Base-by-base conservation (phyloP, 495 filamentous ascomycete species). In the Aspergillus nanangensis region DNA sequence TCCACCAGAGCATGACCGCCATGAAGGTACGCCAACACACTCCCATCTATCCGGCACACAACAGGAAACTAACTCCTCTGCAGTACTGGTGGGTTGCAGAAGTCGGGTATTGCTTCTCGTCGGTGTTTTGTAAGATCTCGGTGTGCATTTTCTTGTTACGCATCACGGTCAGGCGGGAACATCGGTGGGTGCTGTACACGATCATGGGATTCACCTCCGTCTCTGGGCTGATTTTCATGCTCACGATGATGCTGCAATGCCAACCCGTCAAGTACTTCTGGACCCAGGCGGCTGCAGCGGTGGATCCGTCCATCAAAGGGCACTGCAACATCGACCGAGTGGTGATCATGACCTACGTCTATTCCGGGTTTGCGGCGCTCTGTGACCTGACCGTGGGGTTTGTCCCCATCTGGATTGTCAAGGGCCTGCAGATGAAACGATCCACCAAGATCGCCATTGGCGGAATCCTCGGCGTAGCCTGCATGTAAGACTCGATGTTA, bases 21-120 rank as follows among this genome's bases (percentile, higher is more conserved):
- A 41, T 41, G 39, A 41, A 25, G 39, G 25, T 29, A 29, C 25
- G 25, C 25, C n/a, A n/a, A n/a, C n/a, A n/a, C n/a, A n/a, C n/a
- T n/a, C n/a, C n/a, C n/a, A n/a, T n/a, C n/a, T n/a, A n/a, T n/a
- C 7, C 25, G 25, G 25, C 11, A 11, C 7, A 29, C 11, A 11
- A 29, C 11, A 11, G 11, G 11, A 7, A 5, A 29, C 25, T 29
- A 11, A 29, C 25, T 5, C 25, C 11, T 5, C 7, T 21, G 11
- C 41, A 48, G 45, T 48, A 48, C 38, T 48, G 45, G 45, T 48
- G 25, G 23, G 14, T 35, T 32, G 38, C 36, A 20, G 45, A 48
- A 19, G 25, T 48, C 15, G 35, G 38, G 19, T 48, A 48, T 20
- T 38, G 36, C 13, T 23, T 48, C 32, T 37, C 23, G 1, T 48